Conservation (phyloP, 148 eudicot genomes). For the Fagopyrum tataricum region DNA sequence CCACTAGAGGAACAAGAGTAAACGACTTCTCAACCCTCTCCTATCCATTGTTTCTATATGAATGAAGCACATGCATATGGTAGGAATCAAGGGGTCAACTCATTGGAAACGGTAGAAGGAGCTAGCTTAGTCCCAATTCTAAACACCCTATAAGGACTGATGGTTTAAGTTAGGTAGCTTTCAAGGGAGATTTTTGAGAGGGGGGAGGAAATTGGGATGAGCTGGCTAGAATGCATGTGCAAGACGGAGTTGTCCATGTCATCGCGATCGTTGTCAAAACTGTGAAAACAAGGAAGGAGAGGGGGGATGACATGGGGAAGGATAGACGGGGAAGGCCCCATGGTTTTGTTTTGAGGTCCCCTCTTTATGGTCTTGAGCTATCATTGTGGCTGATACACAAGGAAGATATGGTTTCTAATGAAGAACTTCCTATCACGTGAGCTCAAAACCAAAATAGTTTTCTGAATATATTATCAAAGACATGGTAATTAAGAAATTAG, state of each 20-base stretch:
- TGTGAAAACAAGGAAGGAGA: neutral
- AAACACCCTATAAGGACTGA: neutral
- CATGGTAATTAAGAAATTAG: neutral
- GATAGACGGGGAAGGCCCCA: neutral
- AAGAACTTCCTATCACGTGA: slow-evolving; percentile 6
- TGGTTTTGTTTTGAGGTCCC: slow-evolving; percentile 6
- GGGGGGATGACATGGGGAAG: slow-evolving; percentile 1
- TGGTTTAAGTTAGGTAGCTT: neutral
- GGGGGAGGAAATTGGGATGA: neutral
- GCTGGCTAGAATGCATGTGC: slow-evolving; percentile 3
- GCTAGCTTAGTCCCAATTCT: slow-evolving; percentile 1
- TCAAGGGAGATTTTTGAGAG: slow-evolving; percentile 6
- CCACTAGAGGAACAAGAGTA: neutral
- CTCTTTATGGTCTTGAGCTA: neutral
- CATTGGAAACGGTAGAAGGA: slow-evolving; percentile 1
- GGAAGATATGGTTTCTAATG: neutral
- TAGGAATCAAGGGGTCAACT: neutral
- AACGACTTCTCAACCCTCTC: neutral
- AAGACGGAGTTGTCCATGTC: slow-evolving; percentile 9
- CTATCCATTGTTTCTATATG: neutral
- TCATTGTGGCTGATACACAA: neutral
- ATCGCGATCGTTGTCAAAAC: neutral
- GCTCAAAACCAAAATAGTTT: neutral
- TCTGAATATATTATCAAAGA: neutral
- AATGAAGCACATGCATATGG: slow-evolving; percentile 1